Evolutionary conservation across 2,329 filamentous ascomycete species (phyloP), one percentile per base, ranked within the genome.

Genomic region (Colletotrichum sp.): DNA sequence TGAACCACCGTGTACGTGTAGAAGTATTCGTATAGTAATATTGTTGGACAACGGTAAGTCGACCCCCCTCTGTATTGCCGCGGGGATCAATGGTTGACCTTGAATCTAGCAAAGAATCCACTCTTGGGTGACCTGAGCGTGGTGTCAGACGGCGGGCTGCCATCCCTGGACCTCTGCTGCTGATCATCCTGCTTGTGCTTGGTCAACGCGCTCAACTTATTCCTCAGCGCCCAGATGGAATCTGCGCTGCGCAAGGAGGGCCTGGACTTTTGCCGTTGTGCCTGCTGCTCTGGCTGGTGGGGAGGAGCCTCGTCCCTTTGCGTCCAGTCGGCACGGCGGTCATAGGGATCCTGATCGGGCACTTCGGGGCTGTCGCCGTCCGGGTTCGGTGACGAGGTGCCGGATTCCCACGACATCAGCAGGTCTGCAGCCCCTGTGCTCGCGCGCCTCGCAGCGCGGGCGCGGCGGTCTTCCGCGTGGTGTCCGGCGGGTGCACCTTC

Each of bases 311-410:
- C 89, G 77, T 92, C 90, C 79, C 86, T 89, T 80, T 92, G 90
- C 34, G 89, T 89, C 91, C 91, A 93, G 81, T 92, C 90, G 71
- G 89, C 88, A 36, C 87, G 84, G 78, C 86, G 85, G 71, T 86
- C 83, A 34, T 85, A 77, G 16, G 79, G 68, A 5, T 79, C 60
- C 76, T 76, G 77, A 6, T 75, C 76, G 28, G 78, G 73, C 73
- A 81, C 75, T 9, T 82, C 80, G 16, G 80, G 71, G 44, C 80
- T 79, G 26, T 82, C 82, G 32, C 34, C 65, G 64, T 71, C 60
- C 6, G 72, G 71, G 8, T 34, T 69, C 32, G 70, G 63, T 8
- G 71, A 74, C 13, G 77, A 55, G 4, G 67, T 60, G 3, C 69
- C 73, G 16, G 73, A 57, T 18, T 80, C 73, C 30, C 75, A 74